phyloP scores from a whole-genome alignment of 2,329 filamentous ascomycete genomes.

The Exophiala spinifera region DNA sequence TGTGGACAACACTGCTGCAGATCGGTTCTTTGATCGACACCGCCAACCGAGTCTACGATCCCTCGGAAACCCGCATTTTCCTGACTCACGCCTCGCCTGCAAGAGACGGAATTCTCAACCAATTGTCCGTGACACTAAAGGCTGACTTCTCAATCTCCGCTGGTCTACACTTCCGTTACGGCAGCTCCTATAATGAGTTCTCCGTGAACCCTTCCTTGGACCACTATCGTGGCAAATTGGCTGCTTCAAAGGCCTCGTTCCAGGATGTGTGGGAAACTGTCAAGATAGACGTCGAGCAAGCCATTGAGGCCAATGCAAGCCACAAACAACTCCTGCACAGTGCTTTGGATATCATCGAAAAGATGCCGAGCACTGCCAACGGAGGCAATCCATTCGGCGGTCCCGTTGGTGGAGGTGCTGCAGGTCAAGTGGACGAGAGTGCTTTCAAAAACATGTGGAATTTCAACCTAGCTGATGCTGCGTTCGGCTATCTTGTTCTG shows the following conservation, averaged over 20 bases:
- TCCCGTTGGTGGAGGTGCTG: constrained; percentile 64
- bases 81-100: constrained; percentile 96
- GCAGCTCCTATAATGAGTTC: constrained; percentile 99
- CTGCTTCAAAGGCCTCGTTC: constrained; percentile 96
- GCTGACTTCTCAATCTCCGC: constrained; percentile 98
- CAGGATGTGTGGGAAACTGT: constrained; percentile 99
- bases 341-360: constrained; percentile 88
- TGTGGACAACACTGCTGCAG: constrained; percentile 98
- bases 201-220: constrained; percentile 97
- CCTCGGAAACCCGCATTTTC: constrained; percentile 93
- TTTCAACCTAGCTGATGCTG: constrained; percentile 87
- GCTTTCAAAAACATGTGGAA: constrained; percentile 99
- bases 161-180: constrained; percentile 95
- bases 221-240: constrained; percentile 97
- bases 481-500: constrained; percentile 91
- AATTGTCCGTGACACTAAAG: constrained; percentile 94
- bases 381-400: constrained; percentile 97
- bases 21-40: constrained; percentile 99
- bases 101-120: constrained; percentile 92
- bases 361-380: constrained; percentile 93
- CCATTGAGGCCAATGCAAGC: constrained; percentile 87
- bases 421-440: constrained; percentile 93
- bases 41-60: constrained; percentile 96
- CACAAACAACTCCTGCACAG: constrained; percentile 91
- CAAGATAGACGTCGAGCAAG: constrained; percentile 90